Base-by-base conservation (phyloP, 805 yeast genomes). In the Yarrowia sp. region DNA sequence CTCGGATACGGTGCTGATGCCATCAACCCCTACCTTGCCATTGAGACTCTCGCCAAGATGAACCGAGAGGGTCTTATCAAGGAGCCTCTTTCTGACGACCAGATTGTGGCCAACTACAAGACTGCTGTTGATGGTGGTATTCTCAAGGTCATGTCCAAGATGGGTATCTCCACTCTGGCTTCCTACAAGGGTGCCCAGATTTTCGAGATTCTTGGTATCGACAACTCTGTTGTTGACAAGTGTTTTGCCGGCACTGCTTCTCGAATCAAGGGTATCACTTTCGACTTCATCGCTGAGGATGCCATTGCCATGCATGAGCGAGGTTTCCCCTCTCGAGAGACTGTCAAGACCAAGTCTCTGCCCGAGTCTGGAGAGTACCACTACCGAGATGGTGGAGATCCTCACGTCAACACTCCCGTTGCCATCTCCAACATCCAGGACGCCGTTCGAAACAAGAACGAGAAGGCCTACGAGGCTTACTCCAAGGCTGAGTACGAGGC, bases 131-230 rank as follows among this genome's bases (percentile, higher is more conserved):
- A 93, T 74, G 88, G 91, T 64, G 98, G 98, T 78, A 88, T 93
- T 71, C 80, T 91, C 71, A 93, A 95, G 81, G 98, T 95, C 67
- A 93, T 93, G 99, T 91, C 98, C 38, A 93, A 95, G 82, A 95
- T 93, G 98, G 99, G 99, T 82, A 95, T 93, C 71, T 92, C 98
- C 33, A 95, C 99, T 32, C 81, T 93, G 75, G 97, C 98, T 12
- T 90, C 97, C n/a, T 93, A 93, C 79, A 93, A 93, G 79, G 98
- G 98, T 77, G 99, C 99, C 30, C 99, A 93, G 80, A 95, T 93
- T 73, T 93, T 95, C 75, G 99, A 93, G 78, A 97, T 97, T 58
- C 81, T 93, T 67, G 99, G 99, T 77, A 86, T 93, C 67, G 98
- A 95, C 76, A 91, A 92, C 78, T 86, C 96, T 10, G 98, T 93